Conservation (phyloP, 2,329 filamentous ascomycete genomes). For the Chaetomiaceae sp. region DNA sequence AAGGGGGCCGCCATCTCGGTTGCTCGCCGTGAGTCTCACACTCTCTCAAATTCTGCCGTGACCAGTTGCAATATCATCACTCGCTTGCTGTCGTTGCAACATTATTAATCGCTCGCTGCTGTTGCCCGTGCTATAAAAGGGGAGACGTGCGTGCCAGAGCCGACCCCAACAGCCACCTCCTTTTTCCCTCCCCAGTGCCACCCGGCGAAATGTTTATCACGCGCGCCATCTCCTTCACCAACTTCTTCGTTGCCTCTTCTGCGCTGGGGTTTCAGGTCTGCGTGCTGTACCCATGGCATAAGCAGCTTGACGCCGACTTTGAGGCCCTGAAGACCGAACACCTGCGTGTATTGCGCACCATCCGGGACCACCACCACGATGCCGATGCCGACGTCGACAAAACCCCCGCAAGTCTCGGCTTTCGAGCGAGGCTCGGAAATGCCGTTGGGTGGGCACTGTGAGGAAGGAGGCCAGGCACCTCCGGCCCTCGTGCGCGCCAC, state of each 20-base stretch:
- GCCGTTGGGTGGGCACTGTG: neutral
- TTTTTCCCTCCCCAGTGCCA: too few species aligned
- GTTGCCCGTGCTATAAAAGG: too few species aligned
- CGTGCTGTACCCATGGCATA: constrained; percentile 67
- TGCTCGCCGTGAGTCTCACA: too few species aligned
- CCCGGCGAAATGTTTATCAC: constrained; percentile 30
- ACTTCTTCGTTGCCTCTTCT: constrained; percentile 61
- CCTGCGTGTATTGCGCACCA: constrained; percentile 19
- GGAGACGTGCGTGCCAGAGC: too few species aligned
- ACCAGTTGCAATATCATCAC: too few species aligned
- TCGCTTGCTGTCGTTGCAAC: too few species aligned
- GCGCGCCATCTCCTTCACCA: constrained; percentile 52
- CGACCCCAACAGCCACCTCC: too few species aligned
- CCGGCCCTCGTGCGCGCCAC: neutral
- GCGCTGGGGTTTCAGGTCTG: constrained; percentile 64
- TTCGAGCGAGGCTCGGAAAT: neutral
- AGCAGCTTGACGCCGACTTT: constrained; percentile 59
- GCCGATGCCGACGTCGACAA: neutral
- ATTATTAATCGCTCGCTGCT: too few species aligned
- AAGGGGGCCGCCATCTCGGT: too few species aligned
- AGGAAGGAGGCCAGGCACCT: neutral
- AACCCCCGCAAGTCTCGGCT: neutral
- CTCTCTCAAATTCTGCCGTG: too few species aligned
- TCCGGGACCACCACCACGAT: neutral
- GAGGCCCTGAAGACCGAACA: constrained; percentile 56